Evolutionary conservation across 129 eudicot species (phyloP), one percentile per base, ranked within the genome.

Genomic region (Sambucus nigra): DNA sequence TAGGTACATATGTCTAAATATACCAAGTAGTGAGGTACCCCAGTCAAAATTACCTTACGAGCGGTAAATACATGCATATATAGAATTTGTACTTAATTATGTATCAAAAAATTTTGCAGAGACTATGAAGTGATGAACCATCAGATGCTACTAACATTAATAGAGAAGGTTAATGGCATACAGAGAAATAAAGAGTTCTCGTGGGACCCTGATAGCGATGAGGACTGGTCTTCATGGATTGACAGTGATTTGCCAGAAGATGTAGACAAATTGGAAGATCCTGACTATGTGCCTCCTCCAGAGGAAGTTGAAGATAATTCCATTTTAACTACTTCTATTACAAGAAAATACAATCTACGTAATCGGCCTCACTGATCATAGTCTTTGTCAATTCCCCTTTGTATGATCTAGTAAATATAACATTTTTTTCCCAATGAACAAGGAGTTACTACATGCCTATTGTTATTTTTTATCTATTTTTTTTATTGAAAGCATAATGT

Each of bases 111-210:
- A 71, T 56, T 21, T 41, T 16, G 68, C 74, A 88, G 96, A 48
- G 94, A 88, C 53, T 77, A 74, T 42, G 96, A 83, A 67, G 69
- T 78, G 20, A 25, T 80, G 60, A 83, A 88, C 56, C 84, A 80
- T 73, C 72, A 73, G 29, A 77, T 83, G 76, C 75, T 88, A 16
- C 26, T 57, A 40, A 48, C 67, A 16, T 26, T 88, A 15, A 70
- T 74, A 7, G 84, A 88, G 20, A 83, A 72, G 65, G 77, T 80
- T 41, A 77, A 80, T 19, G 73, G 70, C 46, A 63, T 81, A 50
- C 49, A 71, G 41, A 60, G 61, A 56, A 59, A 31, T 10, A 47
- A 60, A 66, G 61, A 63, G 24, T 28, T 68, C 6, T 40, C 61
- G 21, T 63, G 65, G 63, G 76, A 80, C 9, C 58, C 21, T n/a